Conservation (phyloP, 2,329 filamentous ascomycete species). For the Venturia oleaginea region DNA sequence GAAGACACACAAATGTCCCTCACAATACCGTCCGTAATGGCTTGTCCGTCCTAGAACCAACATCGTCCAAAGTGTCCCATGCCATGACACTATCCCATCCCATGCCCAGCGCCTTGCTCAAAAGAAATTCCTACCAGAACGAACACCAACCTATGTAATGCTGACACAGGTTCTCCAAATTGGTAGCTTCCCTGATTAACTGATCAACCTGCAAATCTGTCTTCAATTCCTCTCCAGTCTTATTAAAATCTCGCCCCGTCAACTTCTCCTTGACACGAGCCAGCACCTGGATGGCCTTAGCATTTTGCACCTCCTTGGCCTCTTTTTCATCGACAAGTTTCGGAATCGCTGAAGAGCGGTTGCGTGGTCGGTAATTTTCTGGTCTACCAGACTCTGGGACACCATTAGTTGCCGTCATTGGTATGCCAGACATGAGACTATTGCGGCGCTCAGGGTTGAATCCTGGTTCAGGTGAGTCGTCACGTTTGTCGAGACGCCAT, state of each 20-base stretch:
- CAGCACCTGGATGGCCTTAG: slow-evolving; percentile 82
- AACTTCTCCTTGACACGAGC: slow-evolving; percentile 91
- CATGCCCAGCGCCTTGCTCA: slow-evolving; percentile 2
- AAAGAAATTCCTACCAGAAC: slow-evolving; percentile 60
- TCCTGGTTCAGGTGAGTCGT: slow-evolving; percentile 50
- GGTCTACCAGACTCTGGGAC: slow-evolving; percentile 19
- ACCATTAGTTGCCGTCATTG: slow-evolving; percentile 16
- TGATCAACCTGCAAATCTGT: slow-evolving; percentile 88
- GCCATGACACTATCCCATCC: background rate
- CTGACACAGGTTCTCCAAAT: slow-evolving; percentile 94
- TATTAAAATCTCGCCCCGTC: slow-evolving; percentile 88
- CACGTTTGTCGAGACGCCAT: slow-evolving; percentile 69
- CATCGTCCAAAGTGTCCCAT: background rate
- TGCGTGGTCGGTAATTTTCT: slow-evolving; percentile 25
- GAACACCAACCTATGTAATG: slow-evolving; percentile 99
- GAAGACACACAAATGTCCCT: background rate
- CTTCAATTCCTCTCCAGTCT: slow-evolving; percentile 71
- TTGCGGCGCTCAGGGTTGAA: slow-evolving; percentile 53
- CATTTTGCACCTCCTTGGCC: slow-evolving; percentile 76
- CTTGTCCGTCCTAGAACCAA: background rate
- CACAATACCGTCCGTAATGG: background rate
- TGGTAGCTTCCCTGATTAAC: slow-evolving; percentile 88
- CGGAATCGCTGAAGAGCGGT: slow-evolving; percentile 23
- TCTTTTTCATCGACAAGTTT: slow-evolving; percentile 30
- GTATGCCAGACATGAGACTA: slow-evolving; percentile 39